Evolutionary conservation across 2,329 filamentous ascomycete species (phyloP).

Genomic region (Penicillium sp.): DNA sequence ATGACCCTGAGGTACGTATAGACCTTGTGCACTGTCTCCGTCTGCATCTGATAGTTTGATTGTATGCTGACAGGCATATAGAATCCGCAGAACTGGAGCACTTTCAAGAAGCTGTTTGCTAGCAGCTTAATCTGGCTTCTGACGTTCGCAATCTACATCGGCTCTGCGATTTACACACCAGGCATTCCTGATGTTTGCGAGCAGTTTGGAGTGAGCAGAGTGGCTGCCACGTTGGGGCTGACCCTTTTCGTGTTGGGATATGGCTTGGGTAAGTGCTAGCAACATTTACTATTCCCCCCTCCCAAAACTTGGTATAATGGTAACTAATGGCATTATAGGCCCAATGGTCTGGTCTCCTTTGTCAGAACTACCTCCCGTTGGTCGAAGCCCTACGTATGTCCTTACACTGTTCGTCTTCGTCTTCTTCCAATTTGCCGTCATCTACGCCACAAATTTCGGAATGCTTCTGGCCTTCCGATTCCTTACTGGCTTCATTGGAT

Average conservation of each 20-base stretch:
- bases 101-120: no score
- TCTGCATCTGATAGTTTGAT: no score
- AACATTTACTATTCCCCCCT: no score
- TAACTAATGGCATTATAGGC: no score
- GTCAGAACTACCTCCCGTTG: conserved; percentile 44
- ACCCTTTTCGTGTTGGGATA: conserved; percentile 44
- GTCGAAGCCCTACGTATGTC: conserved; percentile 45
- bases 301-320: no score
- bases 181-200: conserved; percentile 35
- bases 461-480: conserved; percentile 48
- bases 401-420: conserved; percentile 43
- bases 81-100: background rate
- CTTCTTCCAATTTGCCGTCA: conserved; percentile 42
- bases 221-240: conserved; percentile 43
- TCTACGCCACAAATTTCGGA: conserved; percentile 43
- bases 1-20: no score
- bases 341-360: conserved; percentile 41
- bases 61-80: no score
- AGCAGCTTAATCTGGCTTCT: conserved; percentile 25
- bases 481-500: conserved; percentile 45
- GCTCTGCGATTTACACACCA: conserved; percentile 45
- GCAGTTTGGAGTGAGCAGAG: conserved; percentile 39
- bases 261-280: conserved; percentile 28
- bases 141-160: conserved; percentile 46
- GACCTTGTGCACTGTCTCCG: no score